Percentiles rank a stretch among this genome's conserved stretches.
phyloP scores from a whole-genome alignment of 139 green algal species.

The Astrephomene gubernaculifera region DNA sequence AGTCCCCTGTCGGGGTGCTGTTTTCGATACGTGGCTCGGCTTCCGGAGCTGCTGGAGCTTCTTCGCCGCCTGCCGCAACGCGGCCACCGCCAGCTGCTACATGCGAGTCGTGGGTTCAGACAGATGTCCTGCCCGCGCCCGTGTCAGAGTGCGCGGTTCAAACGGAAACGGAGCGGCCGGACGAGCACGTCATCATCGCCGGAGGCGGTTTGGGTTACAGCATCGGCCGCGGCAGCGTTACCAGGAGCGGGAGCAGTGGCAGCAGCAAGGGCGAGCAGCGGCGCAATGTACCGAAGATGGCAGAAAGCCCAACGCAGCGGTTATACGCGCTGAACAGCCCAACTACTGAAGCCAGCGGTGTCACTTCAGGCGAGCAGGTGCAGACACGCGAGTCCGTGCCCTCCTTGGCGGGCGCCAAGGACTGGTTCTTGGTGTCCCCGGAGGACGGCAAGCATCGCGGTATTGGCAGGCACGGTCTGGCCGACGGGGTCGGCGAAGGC shows the following conservation, averaged over 20 bases:
- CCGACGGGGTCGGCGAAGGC: no score
- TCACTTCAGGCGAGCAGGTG: background rate
- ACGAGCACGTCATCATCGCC: background rate
- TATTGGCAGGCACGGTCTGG: background rate
- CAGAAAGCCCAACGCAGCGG: background rate
- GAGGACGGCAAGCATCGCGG: background rate
- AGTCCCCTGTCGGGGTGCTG: conserved; percentile 18
- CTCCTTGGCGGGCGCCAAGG: background rate
- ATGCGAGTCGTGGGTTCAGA: conserved; percentile 14
- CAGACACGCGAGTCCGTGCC: background rate
- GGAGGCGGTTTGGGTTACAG: background rate
- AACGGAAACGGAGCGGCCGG: background rate
- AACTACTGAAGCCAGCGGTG: background rate
- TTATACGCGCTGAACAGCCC: conserved; percentile 1
- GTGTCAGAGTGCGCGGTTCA: background rate
- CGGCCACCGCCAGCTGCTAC: background rate
- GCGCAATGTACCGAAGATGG: no score
- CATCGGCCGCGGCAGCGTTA: background rate
- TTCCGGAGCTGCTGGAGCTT: no score
- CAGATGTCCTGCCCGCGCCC: background rate
- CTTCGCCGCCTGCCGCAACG: no score
- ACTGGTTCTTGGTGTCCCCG: conserved; percentile 5
- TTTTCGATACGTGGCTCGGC: background rate
- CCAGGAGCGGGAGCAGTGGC: background rate
- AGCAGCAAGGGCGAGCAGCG: background rate